These are phyloP conservation scores for Phytophthora cryptogea DNA, from an alignment of 352 stramenopile species.

Conservation along the genomic window DNA sequence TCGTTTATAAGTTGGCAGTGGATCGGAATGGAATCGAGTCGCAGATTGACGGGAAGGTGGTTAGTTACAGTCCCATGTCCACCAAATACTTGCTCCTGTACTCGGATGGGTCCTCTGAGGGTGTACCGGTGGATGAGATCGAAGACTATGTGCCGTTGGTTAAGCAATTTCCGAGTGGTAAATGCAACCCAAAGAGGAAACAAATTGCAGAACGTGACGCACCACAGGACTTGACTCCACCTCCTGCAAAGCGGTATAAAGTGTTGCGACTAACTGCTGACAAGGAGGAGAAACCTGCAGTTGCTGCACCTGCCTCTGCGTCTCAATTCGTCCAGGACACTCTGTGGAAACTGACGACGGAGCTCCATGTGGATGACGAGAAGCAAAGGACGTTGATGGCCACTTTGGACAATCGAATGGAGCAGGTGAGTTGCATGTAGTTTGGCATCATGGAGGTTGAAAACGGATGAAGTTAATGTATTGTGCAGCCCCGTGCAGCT, in stretches of 20 bases:
- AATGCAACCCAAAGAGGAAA: not conserved
- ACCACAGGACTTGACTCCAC: not conserved
- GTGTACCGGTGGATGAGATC: slow-evolving; percentile 18
- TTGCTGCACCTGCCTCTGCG: not conserved
- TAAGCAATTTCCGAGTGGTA: not conserved
- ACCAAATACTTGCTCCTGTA: slow-evolving; percentile 13
- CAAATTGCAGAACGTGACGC: not conserved
- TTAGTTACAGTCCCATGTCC: slow-evolving; percentile 12
- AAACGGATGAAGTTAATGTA: not conserved
- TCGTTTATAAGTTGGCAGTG: slow-evolving; percentile 17
- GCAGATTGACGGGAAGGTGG: slow-evolving; percentile 9
- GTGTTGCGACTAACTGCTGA: not conserved
- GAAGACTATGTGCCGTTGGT: slow-evolving; percentile 21
- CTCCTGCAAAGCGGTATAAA: slow-evolving; percentile 5
- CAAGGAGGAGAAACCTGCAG: not conserved
- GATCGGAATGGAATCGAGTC: slow-evolving; percentile 5
- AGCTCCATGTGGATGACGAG: slow-evolving; percentile 2
- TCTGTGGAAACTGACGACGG: slow-evolving; percentile 11
- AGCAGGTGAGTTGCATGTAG: slow-evolving; percentile 10
- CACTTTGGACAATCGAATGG: slow-evolving; percentile 6
- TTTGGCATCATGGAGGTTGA: not conserved
- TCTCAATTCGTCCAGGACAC: slow-evolving; percentile 10
- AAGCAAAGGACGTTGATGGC: slow-evolving; percentile 3
- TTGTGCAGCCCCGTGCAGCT: slow-evolving; percentile 16
- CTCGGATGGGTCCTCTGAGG: slow-evolving; percentile 21